Evolutionary conservation across 208 protist species (phyloP).

Genomic region (Trypanosoma avium): DNA sequence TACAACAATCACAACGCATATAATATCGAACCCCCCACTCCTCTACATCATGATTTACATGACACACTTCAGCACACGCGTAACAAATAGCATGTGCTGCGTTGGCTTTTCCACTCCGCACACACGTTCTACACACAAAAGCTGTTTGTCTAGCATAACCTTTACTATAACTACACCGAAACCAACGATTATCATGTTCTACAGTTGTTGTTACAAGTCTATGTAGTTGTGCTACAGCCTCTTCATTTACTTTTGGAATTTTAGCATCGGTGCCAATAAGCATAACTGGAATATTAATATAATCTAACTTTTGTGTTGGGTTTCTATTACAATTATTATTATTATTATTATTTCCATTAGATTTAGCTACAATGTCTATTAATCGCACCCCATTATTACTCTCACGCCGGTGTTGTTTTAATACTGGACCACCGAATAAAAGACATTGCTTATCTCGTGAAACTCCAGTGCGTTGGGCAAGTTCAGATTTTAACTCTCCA

Average conservation of each 20-base stretch:
- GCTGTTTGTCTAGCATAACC: conserved; percentile 78
- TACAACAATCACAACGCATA: conserved; percentile 91
- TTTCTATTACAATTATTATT: not conserved
- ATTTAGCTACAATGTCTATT: conserved; percentile 25
- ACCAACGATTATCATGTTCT: conserved; percentile 67
- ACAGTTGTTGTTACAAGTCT: conserved; percentile 66
- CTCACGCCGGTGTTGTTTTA: conserved; percentile 47
- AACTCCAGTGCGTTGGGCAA: conserved; percentile 46
- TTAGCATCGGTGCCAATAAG: conserved; percentile 53
- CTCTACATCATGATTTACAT: conserved; percentile 75
- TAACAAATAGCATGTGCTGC: conserved; percentile 70
- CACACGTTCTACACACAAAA: conserved; percentile 82
- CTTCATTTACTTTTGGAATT: conserved; percentile 46
- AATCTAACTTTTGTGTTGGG: not conserved
- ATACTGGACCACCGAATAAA: conserved; percentile 60
- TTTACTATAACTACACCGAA: conserved; percentile 70
- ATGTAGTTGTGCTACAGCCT: conserved; percentile 59
- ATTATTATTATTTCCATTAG: not conserved
- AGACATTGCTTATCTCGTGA: conserved; percentile 55
- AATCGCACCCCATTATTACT: conserved; percentile 26
- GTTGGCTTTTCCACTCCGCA: conserved; percentile 52
- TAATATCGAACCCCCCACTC: conserved; percentile 82
- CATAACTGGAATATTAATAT: conserved; percentile 29
- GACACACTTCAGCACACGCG: conserved; percentile 83
- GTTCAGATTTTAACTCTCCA: conserved; percentile 43